Evolutionary conservation across 176 grass and related monocot species (phyloP).

Genomic region (Raddia distichophylla): DNA sequence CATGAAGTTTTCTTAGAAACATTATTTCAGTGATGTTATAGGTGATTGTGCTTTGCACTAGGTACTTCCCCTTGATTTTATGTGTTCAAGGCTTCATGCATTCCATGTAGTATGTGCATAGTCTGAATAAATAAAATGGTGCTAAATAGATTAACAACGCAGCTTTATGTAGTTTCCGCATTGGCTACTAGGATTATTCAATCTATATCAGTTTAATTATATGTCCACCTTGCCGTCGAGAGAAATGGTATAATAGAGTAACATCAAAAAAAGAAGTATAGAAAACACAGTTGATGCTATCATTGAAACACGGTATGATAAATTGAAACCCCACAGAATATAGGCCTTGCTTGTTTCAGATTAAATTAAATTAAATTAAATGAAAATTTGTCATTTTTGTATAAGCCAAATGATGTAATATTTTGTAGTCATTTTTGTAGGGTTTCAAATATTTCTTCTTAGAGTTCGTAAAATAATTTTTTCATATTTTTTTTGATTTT

Average conservation of each 20-base stretch:
- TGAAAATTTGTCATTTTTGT: no score
- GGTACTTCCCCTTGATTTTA: constrained; percentile 6
- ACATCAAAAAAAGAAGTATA: background rate
- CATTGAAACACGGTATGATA: background rate
- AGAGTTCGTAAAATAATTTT: no score
- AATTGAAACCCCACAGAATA: background rate
- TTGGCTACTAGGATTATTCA: background rate
- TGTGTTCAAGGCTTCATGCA: background rate
- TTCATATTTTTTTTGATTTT: no score
- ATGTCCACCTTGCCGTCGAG: background rate
- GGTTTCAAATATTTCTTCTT: no score
- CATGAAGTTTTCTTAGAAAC: background rate
- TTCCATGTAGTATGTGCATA: background rate
- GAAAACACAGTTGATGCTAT: background rate
- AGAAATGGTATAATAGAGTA: background rate
- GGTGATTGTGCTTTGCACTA: background rate
- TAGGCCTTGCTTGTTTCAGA: background rate
- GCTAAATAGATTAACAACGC: background rate
- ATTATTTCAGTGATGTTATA: background rate
- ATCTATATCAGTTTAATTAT: background rate
- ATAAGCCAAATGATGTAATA: no score
- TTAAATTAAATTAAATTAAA: no score
- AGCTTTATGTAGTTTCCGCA: background rate
- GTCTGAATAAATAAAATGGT: background rate
- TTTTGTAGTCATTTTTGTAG: no score